Base-by-base conservation (phyloP, 768 basidiomycete genomes). In the Suillus subalutaceus region DNA sequence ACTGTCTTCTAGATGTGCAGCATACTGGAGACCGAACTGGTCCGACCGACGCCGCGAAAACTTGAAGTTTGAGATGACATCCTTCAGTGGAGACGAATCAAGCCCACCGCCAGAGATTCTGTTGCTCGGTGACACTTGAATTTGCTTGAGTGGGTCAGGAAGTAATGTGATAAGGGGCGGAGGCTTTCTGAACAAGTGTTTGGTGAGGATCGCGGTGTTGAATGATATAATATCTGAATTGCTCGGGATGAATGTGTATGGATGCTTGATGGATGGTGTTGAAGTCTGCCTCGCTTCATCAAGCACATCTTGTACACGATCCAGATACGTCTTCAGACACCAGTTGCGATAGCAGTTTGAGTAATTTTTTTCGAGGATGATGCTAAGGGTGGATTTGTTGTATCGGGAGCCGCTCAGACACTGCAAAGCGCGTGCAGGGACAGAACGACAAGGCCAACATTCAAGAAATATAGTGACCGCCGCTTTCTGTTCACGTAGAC, bases 261-360 rank as follows among this genome's bases (percentile, higher is more conserved):
- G 15, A 23, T 37, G 52, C 37, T 52, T 7, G 35, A 48, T 20
- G 44, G 60, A 18, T 7, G 68, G 35, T 10, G 20, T n/a, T 5
- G 35, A 30, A 16, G n/a, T 38, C 16, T 32, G 32, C 32, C 32
- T 32, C 32, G 6, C 18, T 40, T 20, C 44, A 38, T 63, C 30
- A 26, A 72, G 56, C n/a, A 72, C 40, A 2, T 52, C 38, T 44
- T 72, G 68, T 16, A 72, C 66, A 10, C 56, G 63, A 40, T 53
- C 30, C 6, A 71, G 35, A 50, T 72, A 66, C 32, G 63, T 48
- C 62, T 53, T 50, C 9, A 72, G 65, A n/a, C 48, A 40, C 37
- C 46, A n/a, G 41, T 72, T 71, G 35, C 46, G 67, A 62, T 68
- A 69, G 41, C 71, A 69, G 52, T 71, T 69, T 4, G 50, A 35